A percentile compares a stretch with the other conserved stretches of the same genome.
Conservation (phyloP, 495 filamentous ascomycete genomes). For the Astrocystis sublimbata region DNA sequence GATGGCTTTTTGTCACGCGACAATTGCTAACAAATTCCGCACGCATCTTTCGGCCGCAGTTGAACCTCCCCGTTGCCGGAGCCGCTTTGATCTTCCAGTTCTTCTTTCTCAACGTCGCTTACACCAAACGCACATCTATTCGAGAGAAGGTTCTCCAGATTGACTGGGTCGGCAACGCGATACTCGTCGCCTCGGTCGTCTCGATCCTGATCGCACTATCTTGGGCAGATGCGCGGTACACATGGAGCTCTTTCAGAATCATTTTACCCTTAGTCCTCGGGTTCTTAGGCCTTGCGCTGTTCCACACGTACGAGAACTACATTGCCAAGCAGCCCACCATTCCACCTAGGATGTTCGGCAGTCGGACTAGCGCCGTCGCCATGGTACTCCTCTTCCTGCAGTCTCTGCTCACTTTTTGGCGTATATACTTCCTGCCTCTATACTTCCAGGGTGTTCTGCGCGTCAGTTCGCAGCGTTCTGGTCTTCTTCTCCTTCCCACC, state of each 20-base stretch:
- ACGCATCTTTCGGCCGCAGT: no score
- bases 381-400: no score
- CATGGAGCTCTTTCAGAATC: constrained; percentile 33
- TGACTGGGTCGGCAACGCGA: constrained; percentile 34
- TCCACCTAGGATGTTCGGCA: no score
- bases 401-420: no score
- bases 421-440: no score
- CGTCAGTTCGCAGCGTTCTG: no score
- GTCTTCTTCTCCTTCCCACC: no score
- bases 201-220: constrained; percentile 33
- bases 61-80: constrained; percentile 35
- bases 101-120: constrained; percentile 30
- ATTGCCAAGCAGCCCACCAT: no score
- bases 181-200: constrained; percentile 29
- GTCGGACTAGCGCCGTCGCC: no score
- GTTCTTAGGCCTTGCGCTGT: constrained; percentile 25
- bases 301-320: constrained; percentile 27
- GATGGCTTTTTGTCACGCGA: no score
- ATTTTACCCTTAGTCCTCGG: constrained; percentile 33
- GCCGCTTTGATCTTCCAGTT: constrained; percentile 22
- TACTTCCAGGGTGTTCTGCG: no score
- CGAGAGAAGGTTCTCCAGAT: constrained; percentile 20
- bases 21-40: no score
- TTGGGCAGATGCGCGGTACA: constrained; percentile 17
- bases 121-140: constrained; percentile 3